Base-by-base conservation (phyloP, 148 eudicot species). In the Vaccinium myrtillus region DNA sequence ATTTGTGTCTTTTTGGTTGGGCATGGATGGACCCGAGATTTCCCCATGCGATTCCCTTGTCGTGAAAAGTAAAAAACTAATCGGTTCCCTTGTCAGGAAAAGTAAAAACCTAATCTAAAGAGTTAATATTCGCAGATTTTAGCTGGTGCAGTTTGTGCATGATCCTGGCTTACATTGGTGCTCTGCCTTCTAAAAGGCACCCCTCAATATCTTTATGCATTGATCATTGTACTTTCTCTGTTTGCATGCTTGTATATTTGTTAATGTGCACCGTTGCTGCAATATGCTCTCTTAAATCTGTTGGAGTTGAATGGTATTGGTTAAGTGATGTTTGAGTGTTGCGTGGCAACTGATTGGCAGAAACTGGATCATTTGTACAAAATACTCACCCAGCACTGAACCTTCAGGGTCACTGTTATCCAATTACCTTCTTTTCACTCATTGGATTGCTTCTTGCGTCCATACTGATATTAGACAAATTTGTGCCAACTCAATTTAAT, bases 91-190 rank as follows among this genome's bases (percentile, higher is more conserved):
- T 48, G 46, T 43, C 6, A 43, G 46, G 6, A 43, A 43, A 43
- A 43, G 6, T 43, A 5, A 43, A 43, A 43, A 48, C 48, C 25
- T 43, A 19, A 43, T 19, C 19, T 48, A n/a, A 43, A 49, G 30
- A 15, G n/a, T 77, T 79, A 36, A 36, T 39, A 30, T 36, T 30
- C 56, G 67, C 67, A 9, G 19, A 32, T 39, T 27, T 32, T 32
- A 55, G 18, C 69, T 32, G 69, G 81, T 55, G 65, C 67, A 79
- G 1, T 55, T 54, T 15, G 21, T 78, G 81, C 81, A 14, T 73
- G 77, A 8, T 19, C 25, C 53, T 75, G 25, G 78, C 23, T 55
- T 48, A 48, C 55, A 13, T 48, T 49, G 6, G 12, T 2, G 25
- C 46, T 75, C 27, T 75, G 55, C 55, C 30, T 75, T 75, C 79